Percentiles rank a stretch among this genome's conserved stretches.
Evolutionary conservation across 768 basidiomycete genomes (phyloP).

Genomic region (Termitomyces sp.): DNA sequence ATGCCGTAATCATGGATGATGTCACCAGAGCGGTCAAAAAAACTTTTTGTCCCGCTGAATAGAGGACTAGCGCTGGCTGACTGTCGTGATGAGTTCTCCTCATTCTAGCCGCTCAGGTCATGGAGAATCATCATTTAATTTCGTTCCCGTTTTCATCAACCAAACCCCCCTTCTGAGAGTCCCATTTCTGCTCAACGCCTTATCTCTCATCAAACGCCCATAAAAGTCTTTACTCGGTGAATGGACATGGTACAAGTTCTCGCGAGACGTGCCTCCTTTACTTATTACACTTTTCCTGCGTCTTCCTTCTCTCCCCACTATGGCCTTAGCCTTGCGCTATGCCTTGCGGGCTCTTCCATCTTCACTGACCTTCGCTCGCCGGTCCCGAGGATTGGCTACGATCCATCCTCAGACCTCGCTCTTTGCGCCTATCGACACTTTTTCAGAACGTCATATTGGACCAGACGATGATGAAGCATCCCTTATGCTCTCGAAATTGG

Average conservation of each 20-base stretch:
- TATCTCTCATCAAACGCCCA: slow-evolving; percentile 17
- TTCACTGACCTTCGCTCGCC: slow-evolving; percentile 10
- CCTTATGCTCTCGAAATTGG: slow-evolving; percentile 80
- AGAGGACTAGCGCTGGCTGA: slow-evolving; percentile 9
- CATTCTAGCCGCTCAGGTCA: slow-evolving; percentile 12
- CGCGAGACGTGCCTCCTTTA: slow-evolving; percentile 21
- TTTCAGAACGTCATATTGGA: slow-evolving; percentile 89
- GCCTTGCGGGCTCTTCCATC: slow-evolving; percentile 21
- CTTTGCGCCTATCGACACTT: slow-evolving; percentile 87
- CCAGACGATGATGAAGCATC: slow-evolving; percentile 80
- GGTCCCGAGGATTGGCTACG: slow-evolving; percentile 47
- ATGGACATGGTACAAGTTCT: slow-evolving; percentile 48
- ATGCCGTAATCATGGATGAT: slow-evolving; percentile 42
- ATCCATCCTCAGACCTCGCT: slow-evolving; percentile 60
- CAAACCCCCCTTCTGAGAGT: background rate
- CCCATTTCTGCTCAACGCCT: slow-evolving; percentile 4
- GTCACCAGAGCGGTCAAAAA: slow-evolving; percentile 40
- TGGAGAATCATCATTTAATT: slow-evolving; percentile 2
- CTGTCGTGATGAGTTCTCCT: slow-evolving; percentile 2
- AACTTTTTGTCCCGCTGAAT: slow-evolving; percentile 38
- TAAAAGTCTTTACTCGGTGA: slow-evolving; percentile 49
- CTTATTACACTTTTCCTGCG: slow-evolving; percentile 25
- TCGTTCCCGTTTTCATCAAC: background rate
- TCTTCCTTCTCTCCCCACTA: slow-evolving; percentile 22
- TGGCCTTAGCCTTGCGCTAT: slow-evolving; percentile 33